These are phyloP conservation scores for Uronychia binucleata DNA, from an alignment of 73 alveolate species.

Conservation along the genomic window DNA sequence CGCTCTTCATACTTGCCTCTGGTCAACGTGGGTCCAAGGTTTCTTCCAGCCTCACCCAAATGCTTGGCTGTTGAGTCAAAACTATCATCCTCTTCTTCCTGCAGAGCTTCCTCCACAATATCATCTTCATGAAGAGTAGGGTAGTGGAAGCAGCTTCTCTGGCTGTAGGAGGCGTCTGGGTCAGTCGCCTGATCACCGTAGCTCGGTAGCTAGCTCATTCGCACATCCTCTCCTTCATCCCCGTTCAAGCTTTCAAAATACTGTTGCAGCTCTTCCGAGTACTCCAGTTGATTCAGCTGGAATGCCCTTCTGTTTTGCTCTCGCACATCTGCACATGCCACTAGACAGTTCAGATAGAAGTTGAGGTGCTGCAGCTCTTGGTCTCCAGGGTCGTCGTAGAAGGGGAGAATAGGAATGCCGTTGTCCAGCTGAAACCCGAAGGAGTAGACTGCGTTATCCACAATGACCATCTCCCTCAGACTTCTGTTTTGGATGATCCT, in stretches of 20 bases:
- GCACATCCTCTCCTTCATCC: not conserved
- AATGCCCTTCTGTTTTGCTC: not conserved
- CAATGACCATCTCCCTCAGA: constrained; percentile 60
- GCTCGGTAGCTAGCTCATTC: not conserved
- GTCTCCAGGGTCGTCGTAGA: constrained; percentile 66
- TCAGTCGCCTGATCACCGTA: not conserved
- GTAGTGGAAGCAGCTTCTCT: not conserved
- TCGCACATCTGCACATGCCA: constrained; percentile 21
- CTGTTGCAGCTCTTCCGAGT: not conserved
- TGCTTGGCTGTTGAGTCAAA: not conserved
- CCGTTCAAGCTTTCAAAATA: not conserved
- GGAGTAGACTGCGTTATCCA: constrained; percentile 62
- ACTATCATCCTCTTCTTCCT: not conserved
- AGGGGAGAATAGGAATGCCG: constrained; percentile 81
- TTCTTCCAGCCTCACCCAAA: not conserved
- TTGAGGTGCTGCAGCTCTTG: constrained; percentile 41
- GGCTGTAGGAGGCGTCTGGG: not conserved
- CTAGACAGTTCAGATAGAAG: constrained; percentile 25
- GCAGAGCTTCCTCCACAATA: not conserved
- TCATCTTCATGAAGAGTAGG: not conserved
- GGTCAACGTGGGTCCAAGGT: not conserved
- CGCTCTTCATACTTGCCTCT: not conserved
- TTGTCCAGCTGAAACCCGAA: constrained; percentile 73
- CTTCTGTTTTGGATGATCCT: constrained; percentile 61
- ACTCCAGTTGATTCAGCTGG: not conserved